phyloP scores from a whole-genome alignment of 768 basidiomycete species.

The Suillus americanus region DNA sequence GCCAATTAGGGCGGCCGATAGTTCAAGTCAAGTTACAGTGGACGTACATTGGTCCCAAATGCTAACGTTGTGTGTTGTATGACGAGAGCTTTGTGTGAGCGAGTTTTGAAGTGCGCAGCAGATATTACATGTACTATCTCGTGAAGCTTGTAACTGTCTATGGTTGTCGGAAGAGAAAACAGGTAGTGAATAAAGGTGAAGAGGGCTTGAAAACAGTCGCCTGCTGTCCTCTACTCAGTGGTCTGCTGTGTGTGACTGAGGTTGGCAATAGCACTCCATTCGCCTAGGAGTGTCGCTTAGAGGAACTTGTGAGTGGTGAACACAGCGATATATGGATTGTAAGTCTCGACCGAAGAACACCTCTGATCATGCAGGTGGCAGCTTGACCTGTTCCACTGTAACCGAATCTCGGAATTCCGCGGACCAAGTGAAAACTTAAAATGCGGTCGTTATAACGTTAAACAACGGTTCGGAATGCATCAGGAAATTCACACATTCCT shows the following conservation, averaged over 20 bases:
- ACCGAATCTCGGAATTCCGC: too few species aligned
- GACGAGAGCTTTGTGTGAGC: neutral
- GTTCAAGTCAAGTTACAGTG: too few species aligned
- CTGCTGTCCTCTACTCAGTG: neutral
- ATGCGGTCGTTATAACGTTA: neutral
- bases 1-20: too few species aligned
- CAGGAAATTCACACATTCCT: too few species aligned
- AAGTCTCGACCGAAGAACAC: neutral
- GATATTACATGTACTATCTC: neutral
- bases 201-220: neutral
- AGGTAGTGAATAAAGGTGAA: neutral
- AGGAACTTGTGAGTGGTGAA: neutral
- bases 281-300: too few species aligned
- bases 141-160: neutral
- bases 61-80: too few species aligned
- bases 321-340: neutral
- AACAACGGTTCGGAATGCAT: too few species aligned
- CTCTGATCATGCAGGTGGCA: neutral
- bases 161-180: neutral
- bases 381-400: neutral
- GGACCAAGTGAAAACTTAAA: neutral
- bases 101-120: neutral
- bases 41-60: too few species aligned
- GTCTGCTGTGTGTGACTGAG: neutral
- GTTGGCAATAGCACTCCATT: neutral